These are phyloP conservation scores for Coelastrella sp. DNA, from an alignment of 139 green algal genomes.

Conservation along the genomic window DNA sequence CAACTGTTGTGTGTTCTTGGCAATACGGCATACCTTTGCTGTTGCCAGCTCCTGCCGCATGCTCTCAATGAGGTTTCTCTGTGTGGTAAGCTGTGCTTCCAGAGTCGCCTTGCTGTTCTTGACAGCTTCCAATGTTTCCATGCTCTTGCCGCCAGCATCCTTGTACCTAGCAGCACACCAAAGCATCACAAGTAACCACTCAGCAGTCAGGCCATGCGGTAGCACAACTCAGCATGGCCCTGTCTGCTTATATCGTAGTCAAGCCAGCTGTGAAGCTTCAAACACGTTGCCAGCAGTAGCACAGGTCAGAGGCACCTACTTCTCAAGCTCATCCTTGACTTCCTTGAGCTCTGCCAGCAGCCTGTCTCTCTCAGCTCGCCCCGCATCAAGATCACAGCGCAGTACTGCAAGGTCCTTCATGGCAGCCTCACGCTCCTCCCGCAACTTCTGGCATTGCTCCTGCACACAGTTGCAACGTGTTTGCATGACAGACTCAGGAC, in stretches of 20 bases:
- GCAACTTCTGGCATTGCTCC: conserved; percentile 63
- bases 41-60: conserved; percentile 67
- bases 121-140: conserved; percentile 63
- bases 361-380: conserved; percentile 37
- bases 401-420: conserved; percentile 58
- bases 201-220: neutral
- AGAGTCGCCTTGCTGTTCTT: conserved; percentile 69
- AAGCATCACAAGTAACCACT: neutral
- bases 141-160: conserved; percentile 58
- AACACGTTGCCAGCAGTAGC: too few relatives aligned
- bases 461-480: too few relatives aligned
- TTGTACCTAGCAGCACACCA: conserved; percentile 12
- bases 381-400: conserved; percentile 61
- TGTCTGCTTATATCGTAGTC: too few relatives aligned
- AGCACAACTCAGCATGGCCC: too few relatives aligned
- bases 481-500: neutral
- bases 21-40: conserved; percentile 38
- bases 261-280: too few relatives aligned
- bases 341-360: conserved; percentile 44
- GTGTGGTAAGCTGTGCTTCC: conserved; percentile 66
- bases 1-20: neutral
- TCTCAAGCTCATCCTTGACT: conserved; percentile 42
- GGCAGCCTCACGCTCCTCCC: conserved; percentile 59
- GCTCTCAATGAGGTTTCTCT: conserved; percentile 57
- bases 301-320: neutral